These are phyloP conservation scores for Trichoderma virens DNA, from an alignment of 495 filamentous ascomycete species.

Conservation along the genomic window DNA sequence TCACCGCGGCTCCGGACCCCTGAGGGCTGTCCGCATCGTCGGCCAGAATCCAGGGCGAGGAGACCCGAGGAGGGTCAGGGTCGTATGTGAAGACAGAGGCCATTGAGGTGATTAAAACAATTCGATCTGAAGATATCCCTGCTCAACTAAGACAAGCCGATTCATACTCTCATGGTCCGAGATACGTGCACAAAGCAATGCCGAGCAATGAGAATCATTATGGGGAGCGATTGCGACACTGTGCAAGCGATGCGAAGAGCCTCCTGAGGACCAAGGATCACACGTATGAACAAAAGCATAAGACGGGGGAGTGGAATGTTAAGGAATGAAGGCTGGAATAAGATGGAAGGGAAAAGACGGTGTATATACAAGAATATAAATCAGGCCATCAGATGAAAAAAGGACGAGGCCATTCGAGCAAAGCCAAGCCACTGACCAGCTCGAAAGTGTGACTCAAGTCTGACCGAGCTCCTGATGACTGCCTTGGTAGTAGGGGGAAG, in stretches of 20 bases:
- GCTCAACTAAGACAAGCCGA: not conserved
- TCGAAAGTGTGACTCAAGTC: not conserved
- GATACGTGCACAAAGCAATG: not conserved
- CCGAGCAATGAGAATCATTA: not conserved
- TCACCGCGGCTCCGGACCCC: constrained; percentile 11
- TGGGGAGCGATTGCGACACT: not conserved
- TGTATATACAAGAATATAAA: not conserved
- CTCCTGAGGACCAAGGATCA: not conserved
- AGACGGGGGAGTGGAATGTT: not conserved
- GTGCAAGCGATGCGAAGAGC: not conserved
- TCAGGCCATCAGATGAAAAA: not conserved
- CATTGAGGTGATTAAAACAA: constrained; percentile 43
- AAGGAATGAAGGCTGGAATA: not conserved
- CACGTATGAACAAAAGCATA: not conserved
- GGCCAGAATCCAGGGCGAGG: constrained; percentile 74
- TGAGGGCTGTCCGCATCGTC: constrained; percentile 28
- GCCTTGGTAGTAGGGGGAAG: not conserved
- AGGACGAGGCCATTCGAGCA: not conserved
- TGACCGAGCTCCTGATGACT: not conserved
- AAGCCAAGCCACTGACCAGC: not conserved
- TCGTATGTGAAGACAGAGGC: constrained; percentile 95
- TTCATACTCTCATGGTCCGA: not conserved
- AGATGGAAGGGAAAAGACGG: not conserved
- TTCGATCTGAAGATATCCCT: not conserved
- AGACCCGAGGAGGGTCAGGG: constrained; percentile 74